Conservation (phyloP, 1,284 basidiomycete genomes). For the Termitomyces sp. region DNA sequence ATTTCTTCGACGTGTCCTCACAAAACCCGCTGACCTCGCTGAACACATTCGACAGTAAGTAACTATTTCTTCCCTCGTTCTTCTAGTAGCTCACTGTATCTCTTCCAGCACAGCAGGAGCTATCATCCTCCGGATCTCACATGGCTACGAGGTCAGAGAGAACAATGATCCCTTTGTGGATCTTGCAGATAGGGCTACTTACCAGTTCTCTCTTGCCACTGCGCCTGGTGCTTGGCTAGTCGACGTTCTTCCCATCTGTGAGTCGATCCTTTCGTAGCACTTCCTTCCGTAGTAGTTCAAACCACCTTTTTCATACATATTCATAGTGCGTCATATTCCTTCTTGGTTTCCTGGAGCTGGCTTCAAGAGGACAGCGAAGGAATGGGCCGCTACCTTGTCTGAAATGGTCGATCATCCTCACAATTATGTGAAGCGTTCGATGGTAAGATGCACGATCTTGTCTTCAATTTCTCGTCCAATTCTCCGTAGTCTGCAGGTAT, state of each 20-base stretch:
- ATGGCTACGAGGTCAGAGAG: conserved; percentile 58
- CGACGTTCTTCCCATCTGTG: conserved; percentile 52
- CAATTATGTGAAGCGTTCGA: conserved; percentile 54
- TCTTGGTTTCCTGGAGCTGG: conserved; percentile 61
- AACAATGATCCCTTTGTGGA: conserved; percentile 52
- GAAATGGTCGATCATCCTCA: conserved; percentile 53
- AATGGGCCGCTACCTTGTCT: conserved; percentile 44
- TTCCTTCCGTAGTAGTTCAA: background rate
- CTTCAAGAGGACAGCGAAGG: conserved; percentile 48
- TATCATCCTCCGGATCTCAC: conserved; percentile 53
- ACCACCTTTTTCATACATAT: conserved; percentile 19
- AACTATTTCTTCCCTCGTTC: background rate
- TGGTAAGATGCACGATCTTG: conserved; percentile 33
- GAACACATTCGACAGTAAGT: conserved; percentile 55
- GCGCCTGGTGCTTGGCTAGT: conserved; percentile 56
- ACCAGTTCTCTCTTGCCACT: conserved; percentile 54
- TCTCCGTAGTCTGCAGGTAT: conserved; percentile 42
- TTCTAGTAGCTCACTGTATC: conserved; percentile 1
- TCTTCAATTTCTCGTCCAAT: conserved; percentile 8
- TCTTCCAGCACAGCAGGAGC: conserved; percentile 47
- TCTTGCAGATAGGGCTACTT: conserved; percentile 50
- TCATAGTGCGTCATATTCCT: conserved; percentile 48
- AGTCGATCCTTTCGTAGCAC: conserved; percentile 14
- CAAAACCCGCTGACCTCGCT: conserved; percentile 47
- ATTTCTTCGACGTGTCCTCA: conserved; percentile 51